These are phyloP conservation scores for Fraxinus quadrangulata DNA, from an alignment of 257 asterid genomes.

Conservation along the genomic window DNA sequence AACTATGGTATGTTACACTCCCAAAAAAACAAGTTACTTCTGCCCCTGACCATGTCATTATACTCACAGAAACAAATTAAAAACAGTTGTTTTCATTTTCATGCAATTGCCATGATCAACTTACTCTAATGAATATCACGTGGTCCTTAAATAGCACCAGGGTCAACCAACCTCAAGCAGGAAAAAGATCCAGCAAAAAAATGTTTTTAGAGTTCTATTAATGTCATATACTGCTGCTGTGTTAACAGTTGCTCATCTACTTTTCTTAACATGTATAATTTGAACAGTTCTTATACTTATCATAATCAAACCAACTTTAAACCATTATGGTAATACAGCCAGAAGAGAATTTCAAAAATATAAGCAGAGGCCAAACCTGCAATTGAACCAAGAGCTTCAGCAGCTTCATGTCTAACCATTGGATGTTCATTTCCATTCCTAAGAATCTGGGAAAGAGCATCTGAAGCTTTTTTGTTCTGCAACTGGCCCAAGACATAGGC, in stretches of 20 bases:
- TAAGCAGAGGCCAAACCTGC: slow-evolving; percentile 54
- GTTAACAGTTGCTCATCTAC: not conserved
- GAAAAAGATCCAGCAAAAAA: not conserved
- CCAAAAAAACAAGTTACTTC: not conserved
- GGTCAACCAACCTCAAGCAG: not conserved
- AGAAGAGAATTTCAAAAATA: not conserved
- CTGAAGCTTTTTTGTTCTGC: slow-evolving; percentile 83
- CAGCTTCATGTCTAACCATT: slow-evolving; percentile 99
- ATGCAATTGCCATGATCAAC: not conserved
- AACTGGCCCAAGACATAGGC: slow-evolving; percentile 95
- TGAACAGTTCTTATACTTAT: not conserved
- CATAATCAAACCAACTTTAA: not conserved
- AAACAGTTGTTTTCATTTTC: no score
- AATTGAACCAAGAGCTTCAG: slow-evolving; percentile 97
- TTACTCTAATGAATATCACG: not conserved
- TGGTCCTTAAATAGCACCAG: not conserved
- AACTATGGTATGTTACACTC: not conserved
- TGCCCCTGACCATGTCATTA: not conserved
- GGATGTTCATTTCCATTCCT: slow-evolving; percentile 78
- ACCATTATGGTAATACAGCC: not conserved
- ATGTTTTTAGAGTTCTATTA: not conserved
- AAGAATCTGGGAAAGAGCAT: slow-evolving; percentile 72
- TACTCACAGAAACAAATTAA: not conserved
- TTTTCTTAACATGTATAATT: not conserved
- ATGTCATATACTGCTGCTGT: not conserved